Evolutionary conservation across 2,329 filamentous ascomycete species (phyloP).

Genomic region (Fusarium sp.): DNA sequence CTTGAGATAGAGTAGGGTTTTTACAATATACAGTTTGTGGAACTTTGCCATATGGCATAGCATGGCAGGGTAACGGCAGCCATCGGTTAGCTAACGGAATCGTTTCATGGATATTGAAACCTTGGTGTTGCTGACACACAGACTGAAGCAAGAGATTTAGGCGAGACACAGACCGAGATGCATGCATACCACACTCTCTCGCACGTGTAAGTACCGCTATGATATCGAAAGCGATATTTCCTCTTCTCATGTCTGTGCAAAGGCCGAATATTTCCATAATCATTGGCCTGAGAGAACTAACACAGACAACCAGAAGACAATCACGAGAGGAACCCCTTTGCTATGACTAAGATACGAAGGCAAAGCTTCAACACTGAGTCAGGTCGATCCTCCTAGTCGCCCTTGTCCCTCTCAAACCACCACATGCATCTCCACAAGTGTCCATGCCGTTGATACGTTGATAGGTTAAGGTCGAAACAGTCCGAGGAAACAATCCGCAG

Average conservation of each 20-base stretch:
- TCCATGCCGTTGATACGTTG: not conserved
- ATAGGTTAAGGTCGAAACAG: not conserved
- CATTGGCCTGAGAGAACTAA: not conserved
- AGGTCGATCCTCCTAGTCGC: not conserved
- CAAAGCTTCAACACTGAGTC: not conserved
- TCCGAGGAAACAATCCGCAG: not conserved
- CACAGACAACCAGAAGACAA: not conserved
- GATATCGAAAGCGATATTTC: not conserved
- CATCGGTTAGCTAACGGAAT: not conserved
- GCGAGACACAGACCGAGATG: not conserved
- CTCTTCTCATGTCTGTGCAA: not conserved
- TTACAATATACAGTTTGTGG: not conserved
- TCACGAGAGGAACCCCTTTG: no score
- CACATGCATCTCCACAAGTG: not conserved
- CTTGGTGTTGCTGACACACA: slow-evolving; percentile 4
- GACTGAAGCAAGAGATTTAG: not conserved
- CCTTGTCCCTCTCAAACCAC: not conserved
- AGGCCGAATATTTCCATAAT: not conserved
- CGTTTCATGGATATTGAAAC: not conserved
- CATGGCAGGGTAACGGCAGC: not conserved
- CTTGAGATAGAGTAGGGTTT: not conserved
- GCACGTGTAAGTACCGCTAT: not conserved
- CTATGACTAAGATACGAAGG: not conserved
- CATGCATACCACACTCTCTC: not conserved
- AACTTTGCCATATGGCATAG: not conserved